Conservation (phyloP, 202 grass and related monocot genomes). For the Elaeis oleifera region DNA sequence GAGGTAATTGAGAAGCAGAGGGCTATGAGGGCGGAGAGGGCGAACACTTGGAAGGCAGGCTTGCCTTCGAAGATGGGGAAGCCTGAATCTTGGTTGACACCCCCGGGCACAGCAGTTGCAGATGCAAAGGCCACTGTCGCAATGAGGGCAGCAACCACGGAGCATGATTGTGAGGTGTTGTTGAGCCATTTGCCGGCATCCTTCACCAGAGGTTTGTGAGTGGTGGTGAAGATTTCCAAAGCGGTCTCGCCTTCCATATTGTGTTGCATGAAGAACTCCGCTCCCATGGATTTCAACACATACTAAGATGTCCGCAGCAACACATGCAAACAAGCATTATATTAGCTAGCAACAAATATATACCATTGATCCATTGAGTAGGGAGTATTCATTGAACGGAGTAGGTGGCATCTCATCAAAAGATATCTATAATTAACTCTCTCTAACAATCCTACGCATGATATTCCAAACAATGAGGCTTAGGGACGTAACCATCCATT, state of each 20-base stretch:
- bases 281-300: too few species aligned
- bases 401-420: too few species aligned
- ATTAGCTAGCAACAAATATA: too few species aligned
- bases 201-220: constrained; percentile 8
- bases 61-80: constrained; percentile 7
- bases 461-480: too few species aligned
- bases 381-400: too few species aligned
- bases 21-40: neutral
- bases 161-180: constrained; percentile 17
- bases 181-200: constrained; percentile 9
- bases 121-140: constrained; percentile 17
- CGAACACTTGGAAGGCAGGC: constrained; percentile 11
- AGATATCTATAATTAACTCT: too few species aligned
- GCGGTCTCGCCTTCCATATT: neutral
- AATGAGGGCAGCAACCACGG: constrained; percentile 19
- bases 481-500: too few species aligned
- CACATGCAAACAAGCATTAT: too few species aligned
- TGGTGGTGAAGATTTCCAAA: neutral
- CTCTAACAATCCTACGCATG: too few species aligned
- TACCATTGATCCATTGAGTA: too few species aligned
- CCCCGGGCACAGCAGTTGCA: constrained; percentile 15
- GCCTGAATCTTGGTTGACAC: neutral
- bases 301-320: too few species aligned
- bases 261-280: too few species aligned
- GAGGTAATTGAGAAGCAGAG: constrained; percentile 21